Evolutionary conservation across 1,139 yeast genomes (phyloP), one percentile per base, ranked within the genome.

Genomic region (Spencermartinsiella ligniputridi): DNA sequence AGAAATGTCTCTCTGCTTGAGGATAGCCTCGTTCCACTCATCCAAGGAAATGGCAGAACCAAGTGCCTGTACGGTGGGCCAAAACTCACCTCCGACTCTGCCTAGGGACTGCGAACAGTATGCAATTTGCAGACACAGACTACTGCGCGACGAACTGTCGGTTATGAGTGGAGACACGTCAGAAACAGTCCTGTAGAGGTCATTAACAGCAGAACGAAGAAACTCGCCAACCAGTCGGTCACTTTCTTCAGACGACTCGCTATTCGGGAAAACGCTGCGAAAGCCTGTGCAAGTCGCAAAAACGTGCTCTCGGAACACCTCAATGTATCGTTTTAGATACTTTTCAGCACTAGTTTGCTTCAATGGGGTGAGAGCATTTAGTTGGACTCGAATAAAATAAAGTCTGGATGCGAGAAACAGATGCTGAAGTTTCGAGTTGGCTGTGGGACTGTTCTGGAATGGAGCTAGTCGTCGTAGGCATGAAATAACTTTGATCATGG

Each of bases 281-380:
- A 75, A 83, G 8, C 83, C 78, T 37, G 85, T 77, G 3, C 87
- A 70, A 0, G 94, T 78, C 27, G 81, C 83, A 62, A 82, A 85
- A 12, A 86, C 78, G 54, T 79, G 83, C 61, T 90, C 97, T 59
- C 98, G 72, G 50, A 86, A 80, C 3, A 86, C 78, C 62, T 92
- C 97, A 38, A 89, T 75, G 56, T 77, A 83, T 52, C 95, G 70
- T 55, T 89, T 89, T 46, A 89, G 69, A 58, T 82, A 86, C 49
- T 82, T 79, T 50, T 84, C 82, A 22, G 79, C 73, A 41, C 64
- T 60, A 24, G 55, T 67, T 34, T 67, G 69, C 40, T 72, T 72
- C 50, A 83, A 67, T 0, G 85, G 89, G 37, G 60, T 53, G 42
- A 81, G 70, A 29, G 80, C 75, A 0, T 75, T 69, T 44, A 86